phyloP scores from a whole-genome alignment of 164 flowering plant genomes.

The Malania oleifera region DNA sequence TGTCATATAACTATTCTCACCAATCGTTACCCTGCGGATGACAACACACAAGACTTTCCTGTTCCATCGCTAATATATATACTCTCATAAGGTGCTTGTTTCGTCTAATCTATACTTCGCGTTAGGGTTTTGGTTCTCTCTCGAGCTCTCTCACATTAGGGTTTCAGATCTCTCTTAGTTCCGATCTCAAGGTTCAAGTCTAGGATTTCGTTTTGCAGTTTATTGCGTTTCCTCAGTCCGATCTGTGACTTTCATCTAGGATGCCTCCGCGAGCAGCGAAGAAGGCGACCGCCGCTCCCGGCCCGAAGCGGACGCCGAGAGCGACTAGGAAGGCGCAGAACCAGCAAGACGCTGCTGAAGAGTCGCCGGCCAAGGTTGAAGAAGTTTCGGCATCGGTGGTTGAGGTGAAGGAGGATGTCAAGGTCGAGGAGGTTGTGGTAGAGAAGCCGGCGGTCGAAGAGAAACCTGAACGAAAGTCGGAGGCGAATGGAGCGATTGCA shows the following conservation, averaged over 20 bases:
- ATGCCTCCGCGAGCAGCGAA: constrained; percentile 49
- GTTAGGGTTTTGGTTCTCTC: too few relatives aligned
- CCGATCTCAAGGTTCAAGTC: too few relatives aligned
- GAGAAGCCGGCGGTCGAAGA: constrained; percentile 23
- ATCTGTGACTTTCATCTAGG: neutral
- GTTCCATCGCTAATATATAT: too few relatives aligned
- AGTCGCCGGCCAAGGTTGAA: constrained; percentile 14
- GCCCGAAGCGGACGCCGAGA: constrained; percentile 25
- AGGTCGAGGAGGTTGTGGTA: constrained; percentile 20
- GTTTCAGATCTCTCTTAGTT: too few relatives aligned
- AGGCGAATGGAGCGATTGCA: constrained; percentile 8
- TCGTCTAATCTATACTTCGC: too few relatives aligned
- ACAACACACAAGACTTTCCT: too few relatives aligned
- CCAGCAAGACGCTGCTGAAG: constrained; percentile 16
- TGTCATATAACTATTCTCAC: too few relatives aligned
- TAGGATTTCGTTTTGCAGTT: neutral
- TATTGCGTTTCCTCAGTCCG: neutral
- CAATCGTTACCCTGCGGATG: too few relatives aligned
- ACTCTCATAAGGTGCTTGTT: too few relatives aligned
- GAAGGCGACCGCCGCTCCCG: constrained; percentile 29
- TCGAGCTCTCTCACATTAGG: too few relatives aligned
- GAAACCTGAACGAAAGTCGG: constrained; percentile 8
- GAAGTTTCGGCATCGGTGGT: constrained; percentile 10
- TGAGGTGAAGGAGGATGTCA: constrained; percentile 12
- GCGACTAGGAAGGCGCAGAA: constrained; percentile 21